Evolutionary conservation across 129 eudicot genomes (phyloP), one percentile per base, ranked within the genome.

Genomic region (Helichrysum umbraculigerum): DNA sequence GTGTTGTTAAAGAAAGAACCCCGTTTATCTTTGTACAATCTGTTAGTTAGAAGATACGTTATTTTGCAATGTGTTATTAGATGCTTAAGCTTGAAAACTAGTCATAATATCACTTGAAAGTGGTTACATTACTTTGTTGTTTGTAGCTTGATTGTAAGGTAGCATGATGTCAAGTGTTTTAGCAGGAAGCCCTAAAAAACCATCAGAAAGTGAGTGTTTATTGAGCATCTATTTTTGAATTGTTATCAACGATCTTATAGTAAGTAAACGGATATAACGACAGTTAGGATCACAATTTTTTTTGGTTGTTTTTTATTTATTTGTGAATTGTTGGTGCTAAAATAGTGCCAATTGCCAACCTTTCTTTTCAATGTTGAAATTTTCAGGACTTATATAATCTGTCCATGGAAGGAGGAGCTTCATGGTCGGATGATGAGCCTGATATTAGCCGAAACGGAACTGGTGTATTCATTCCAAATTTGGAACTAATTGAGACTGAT

Each of bases 401-500:
- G 63, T 42, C 65, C 2, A 61, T 79, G 68, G 76, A 69, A 34
- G 81, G 69, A 34, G 81, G 69, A 63, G 41, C 81, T 57, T 73
- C 87, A 58, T 86, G 89, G 87, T 80, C 85, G 3, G 79, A 76
- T 59, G 85, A 83, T 20, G 84, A 72, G 64, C 58, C 56, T 2
- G 82, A 79, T 16, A 6, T n/a, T 47, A 64, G 12, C 57, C 42
- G 42, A 68, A 83, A 62, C 39, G 89, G 81, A 60, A 86, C 76
- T 1, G 85, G 83, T 7, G 83, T 80, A 17, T 80, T 80, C 75
- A 66, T 72, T 64, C 83, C 85, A 2, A 66, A 73, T 10, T 16
- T 58, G 12, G 81, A 59, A 33, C 33, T 73, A 17, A 65, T 63
- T 1, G 75, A 76, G 61, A 79, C 63, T 19, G 68, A 17, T 22